A percentile compares a stretch with the other conserved stretches of the same genome.
Conservation (phyloP, 495 filamentous ascomycete genomes). For the Tetracladium marchalianum region DNA sequence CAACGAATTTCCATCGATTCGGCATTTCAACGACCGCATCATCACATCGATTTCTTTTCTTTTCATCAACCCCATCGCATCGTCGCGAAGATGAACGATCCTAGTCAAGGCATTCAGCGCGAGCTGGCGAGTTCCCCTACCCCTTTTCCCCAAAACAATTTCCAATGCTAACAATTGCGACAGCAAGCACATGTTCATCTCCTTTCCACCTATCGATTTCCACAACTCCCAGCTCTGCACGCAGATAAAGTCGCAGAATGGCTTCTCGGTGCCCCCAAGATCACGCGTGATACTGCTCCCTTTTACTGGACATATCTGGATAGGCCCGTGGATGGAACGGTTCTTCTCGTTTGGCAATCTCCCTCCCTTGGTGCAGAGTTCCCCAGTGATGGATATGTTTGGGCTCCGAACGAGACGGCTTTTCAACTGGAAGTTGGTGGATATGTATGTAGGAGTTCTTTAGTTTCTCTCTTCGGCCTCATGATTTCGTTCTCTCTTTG, state of each 20-base stretch:
- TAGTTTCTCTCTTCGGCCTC: neutral
- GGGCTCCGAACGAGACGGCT: slow-evolving; percentile 68
- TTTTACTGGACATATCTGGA: slow-evolving; percentile 91
- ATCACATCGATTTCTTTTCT: too few species aligned
- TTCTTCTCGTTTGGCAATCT: slow-evolving; percentile 84
- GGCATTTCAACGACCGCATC: too few species aligned
- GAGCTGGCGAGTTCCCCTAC: slow-evolving; percentile 44
- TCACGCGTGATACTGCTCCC: slow-evolving; percentile 62
- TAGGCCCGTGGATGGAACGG: slow-evolving; percentile 65
- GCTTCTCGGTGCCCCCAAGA: slow-evolving; percentile 68
- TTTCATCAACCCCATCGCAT: too few species aligned
- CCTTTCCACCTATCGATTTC: slow-evolving; percentile 65
- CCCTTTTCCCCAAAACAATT: neutral
- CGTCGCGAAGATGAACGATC: slow-evolving; percentile 45
- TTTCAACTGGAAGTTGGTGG: slow-evolving; percentile 63
- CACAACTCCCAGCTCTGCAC: slow-evolving; percentile 52
- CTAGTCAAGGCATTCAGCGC: slow-evolving; percentile 50
- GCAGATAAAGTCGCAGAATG: slow-evolving; percentile 64
- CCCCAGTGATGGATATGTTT: slow-evolving; percentile 86
- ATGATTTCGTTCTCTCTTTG: neutral
- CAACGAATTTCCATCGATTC: too few species aligned
- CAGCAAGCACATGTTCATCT: slow-evolving; percentile 83
- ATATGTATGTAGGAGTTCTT: slow-evolving; percentile 51
- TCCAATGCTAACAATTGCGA: neutral
- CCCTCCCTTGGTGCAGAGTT: slow-evolving; percentile 54